Base-by-base conservation (phyloP, 2,329 filamentous ascomycete species). In the Ustilaginoidea virens region DNA sequence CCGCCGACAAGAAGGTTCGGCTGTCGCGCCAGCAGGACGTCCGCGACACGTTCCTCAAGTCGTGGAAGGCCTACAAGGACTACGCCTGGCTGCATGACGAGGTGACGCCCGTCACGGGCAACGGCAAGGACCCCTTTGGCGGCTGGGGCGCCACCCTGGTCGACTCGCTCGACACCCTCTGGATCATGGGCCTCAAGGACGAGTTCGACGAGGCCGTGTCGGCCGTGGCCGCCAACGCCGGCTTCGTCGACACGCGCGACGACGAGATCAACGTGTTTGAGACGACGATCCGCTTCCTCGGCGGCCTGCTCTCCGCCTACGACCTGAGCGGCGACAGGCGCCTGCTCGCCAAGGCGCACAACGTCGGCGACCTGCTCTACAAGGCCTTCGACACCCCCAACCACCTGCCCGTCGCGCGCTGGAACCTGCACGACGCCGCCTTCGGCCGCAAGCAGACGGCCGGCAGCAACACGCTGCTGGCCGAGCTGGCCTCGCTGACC, bases 111-210 rank as follows among this genome's bases (percentile, higher is more conserved):
- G 60, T 87, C 7, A 68, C 70, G 17, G 74, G 74, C 29, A 58
- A 56, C 10, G 71, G 61, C 38, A 69, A 71, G 12, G 80, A 94
- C 46, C 81, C 83, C 0, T 96, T 96, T 51, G 87, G 83, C 46
- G 82, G 80, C 28, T 93, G 85, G 85, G 80, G 80, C 12, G 85
- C 85, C 11, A 92, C 85, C 0, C 49, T 93, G 35, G 80, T 93
- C 5, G 85, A 93, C 56, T 61, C 71, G 2, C 56, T 87, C 29
- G 83, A 92, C 46, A 86, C 82, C 0, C 60, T 92, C 3, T 92
- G 80, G 79, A 86, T 92, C 40, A 85, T 87, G 68, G 81, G 70
- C 16, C 45, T 92, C 47, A 68, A 69, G 42, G 64, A 78, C 1
- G 81, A 92, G 18, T 74, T 76, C 37, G 49, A 61, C 28, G 46